phyloP scores from a whole-genome alignment of 345 rosid species.

The Citrus unshiu region DNA sequence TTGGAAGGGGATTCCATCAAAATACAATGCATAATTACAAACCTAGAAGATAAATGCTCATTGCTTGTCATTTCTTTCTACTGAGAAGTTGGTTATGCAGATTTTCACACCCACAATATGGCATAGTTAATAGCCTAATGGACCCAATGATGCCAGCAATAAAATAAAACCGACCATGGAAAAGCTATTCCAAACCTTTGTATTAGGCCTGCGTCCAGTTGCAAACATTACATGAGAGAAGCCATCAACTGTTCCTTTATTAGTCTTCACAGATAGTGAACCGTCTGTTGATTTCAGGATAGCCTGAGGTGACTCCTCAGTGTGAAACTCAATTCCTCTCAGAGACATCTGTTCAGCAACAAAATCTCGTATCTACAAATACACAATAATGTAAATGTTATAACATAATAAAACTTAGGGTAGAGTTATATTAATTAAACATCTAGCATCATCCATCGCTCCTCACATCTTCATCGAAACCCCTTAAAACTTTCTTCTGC shows the following conservation, averaged over 20 bases:
- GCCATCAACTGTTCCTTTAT: conserved; percentile 78
- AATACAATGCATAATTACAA: background rate
- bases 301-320: conserved; percentile 86
- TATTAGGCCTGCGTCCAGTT: conserved; percentile 88
- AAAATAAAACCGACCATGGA: conserved; percentile 1
- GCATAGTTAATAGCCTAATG: background rate
- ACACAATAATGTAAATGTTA: background rate
- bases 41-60: background rate
- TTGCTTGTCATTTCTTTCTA: background rate
- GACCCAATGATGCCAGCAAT: background rate
- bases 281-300: conserved; percentile 76
- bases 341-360: conserved; percentile 84
- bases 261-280: conserved; percentile 75
- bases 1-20: background rate
- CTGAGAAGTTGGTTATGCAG: background rate
- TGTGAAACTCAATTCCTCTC: conserved; percentile 87
- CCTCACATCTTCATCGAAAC: conserved; percentile 92
- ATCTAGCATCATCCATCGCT: background rate
- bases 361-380: conserved; percentile 79
- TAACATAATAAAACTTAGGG: background rate
- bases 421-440: background rate
- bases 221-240: conserved; percentile 98
- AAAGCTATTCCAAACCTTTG: conserved; percentile 53
- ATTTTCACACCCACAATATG: background rate
- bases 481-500: conserved; percentile 87